Base-by-base conservation (phyloP, 495 filamentous ascomycete genomes). In the Sabuloglossum arenarium region DNA sequence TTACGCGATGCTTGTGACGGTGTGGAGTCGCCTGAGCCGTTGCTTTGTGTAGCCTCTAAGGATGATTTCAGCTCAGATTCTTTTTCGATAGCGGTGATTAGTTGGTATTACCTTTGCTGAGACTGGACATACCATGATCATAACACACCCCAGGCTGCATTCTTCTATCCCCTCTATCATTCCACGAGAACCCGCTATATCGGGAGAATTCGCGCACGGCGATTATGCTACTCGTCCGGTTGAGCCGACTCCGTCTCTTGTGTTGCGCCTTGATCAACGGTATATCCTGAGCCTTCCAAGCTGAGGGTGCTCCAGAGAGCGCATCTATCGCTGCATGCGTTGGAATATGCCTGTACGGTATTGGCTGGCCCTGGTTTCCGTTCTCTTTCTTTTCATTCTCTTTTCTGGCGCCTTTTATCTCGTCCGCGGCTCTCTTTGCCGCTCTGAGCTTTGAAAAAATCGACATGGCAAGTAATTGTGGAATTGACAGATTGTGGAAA, bases 281-380 rank as follows among this genome's bases (percentile, higher is more conserved):
- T 10, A 25, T 14, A 43, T 56, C 55, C 21, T n/a, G 30, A 50
- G 32, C 42, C 43, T 23, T 45, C 37, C 43, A 56, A 37, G 30
- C 39, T 27, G 25, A 45, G 3, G 55, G 55, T 12, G 43, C 55
- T 6, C 55, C 55, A 27, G 55, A 45, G 19, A 56, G 55, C 16
- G 55, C 55, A 56, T 56, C 55, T 12, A 50, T 21, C n/a, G 61
- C 63, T 5, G 63, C 64, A 49, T 66, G 65, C 16, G 58, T 63
- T 12, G 63, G 61, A 23, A 65, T 39, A 56, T 67, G 62, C 56
- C 61, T 66, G 62, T 67, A 67, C 14, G 60, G 59, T 31, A 28
- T 56, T 11, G 58, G 59, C 30, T 51, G 37, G 6, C 56, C 53
- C 27, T 43, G 56, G 6, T 53, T 49, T 39, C 53, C 25, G 9